These are phyloP conservation scores for Polytolypa hystricis DNA, from an alignment of 2,329 filamentous ascomycete species.

Conservation along the genomic window DNA sequence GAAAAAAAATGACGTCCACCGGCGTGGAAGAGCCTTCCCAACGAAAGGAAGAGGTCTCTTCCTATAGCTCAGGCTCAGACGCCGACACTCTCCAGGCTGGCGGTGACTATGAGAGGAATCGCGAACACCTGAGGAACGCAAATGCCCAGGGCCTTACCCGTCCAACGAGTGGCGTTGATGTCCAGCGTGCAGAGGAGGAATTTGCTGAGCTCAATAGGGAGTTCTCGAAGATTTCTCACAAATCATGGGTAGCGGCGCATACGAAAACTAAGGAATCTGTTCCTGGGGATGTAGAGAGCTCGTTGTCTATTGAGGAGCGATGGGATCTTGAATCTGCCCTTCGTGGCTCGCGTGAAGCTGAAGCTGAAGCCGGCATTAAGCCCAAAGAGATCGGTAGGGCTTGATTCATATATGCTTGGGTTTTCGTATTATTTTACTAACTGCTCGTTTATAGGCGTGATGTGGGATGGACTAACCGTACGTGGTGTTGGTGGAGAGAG, in stretches of 20 bases:
- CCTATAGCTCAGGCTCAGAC: too few species aligned
- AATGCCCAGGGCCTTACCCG: conserved; percentile 24
- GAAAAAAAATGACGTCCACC: neutral
- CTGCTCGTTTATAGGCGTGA: conserved; percentile 40
- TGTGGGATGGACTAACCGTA: conserved; percentile 69
- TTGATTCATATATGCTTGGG: too few species aligned
- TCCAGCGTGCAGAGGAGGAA: conserved; percentile 37
- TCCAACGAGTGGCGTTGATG: conserved; percentile 30
- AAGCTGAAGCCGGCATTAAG: conserved; percentile 66
- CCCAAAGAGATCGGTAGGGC: conserved; percentile 60
- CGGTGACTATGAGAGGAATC: conserved; percentile 19
- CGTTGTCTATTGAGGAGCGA: conserved; percentile 38
- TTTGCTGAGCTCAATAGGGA: conserved; percentile 30
- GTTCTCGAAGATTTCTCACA: conserved; percentile 28
- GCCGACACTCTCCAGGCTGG: conserved; percentile 16
- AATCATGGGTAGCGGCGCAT: conserved; percentile 23
- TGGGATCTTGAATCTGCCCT: conserved; percentile 70
- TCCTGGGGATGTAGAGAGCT: conserved; percentile 44
- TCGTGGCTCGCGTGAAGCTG: conserved; percentile 59
- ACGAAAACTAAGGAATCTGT: conserved; percentile 19
- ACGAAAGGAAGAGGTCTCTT: neutral
- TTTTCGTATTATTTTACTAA: neutral
- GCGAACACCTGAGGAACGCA: conserved; percentile 21
- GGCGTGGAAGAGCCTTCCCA: neutral
- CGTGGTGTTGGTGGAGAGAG: conserved; percentile 62